Base-by-base conservation (phyloP, 495 filamentous ascomycete species). In the Aspergillus egyptiacus region DNA sequence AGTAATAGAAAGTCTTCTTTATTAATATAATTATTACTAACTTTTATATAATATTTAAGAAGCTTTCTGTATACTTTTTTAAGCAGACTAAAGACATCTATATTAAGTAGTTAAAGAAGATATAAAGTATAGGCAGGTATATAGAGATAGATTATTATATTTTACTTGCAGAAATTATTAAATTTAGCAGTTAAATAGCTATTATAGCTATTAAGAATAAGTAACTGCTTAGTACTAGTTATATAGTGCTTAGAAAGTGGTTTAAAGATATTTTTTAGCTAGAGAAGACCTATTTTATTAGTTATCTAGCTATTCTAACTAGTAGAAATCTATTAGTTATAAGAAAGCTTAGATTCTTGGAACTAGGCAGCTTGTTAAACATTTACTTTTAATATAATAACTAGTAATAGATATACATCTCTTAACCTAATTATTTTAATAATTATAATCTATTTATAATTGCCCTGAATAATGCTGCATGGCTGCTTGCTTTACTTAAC, bases 181-280 rank as follows among this genome's bases (percentile, higher is more conserved):
- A 59, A 60, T 51, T 55, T 43, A 18, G 35, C 47, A 8, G 44
- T 52, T 31, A 52, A 25, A 46, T 63, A 40, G 32, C 51, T 56
- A 28, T 38, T 46, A 52, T 63, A 54, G 5, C 51, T 42, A 42
- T 67, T 51, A 22, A 67, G 40, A 34, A 61, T 51, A 17, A 67
- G 28, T 18, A 65, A 48, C 9, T 28, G 14, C 15, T 30, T 28
- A 5, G 10, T 5, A 28, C 25, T 10, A 28, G 25, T 28, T 28
- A 28, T 5, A 28, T 28, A 28, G 5, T 5, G 25, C 10, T 28
- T 28, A 28, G 25, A 28, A 28, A 43, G 30, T 1, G 15, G 17
- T 27, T 43, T 28, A 5, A 30, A 28, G 5, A 28, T 20, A 14
- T 42, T 13, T 17, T 42, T 17, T 3, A 24, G 25, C 25, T 25